These are phyloP conservation scores for Mycena pura DNA, from an alignment of 768 basidiomycete genomes.

Conservation along the genomic window DNA sequence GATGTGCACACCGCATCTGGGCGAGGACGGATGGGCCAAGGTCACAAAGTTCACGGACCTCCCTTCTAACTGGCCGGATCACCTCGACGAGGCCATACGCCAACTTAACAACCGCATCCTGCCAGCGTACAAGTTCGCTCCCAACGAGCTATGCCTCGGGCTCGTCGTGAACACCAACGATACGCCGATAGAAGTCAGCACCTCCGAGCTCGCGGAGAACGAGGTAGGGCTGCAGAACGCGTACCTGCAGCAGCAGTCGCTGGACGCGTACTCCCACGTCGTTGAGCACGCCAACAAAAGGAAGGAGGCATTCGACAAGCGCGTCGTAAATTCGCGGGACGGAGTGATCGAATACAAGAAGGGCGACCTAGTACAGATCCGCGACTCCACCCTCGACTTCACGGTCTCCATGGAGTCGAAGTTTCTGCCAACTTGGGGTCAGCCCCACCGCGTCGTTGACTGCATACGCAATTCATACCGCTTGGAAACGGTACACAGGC, in stretches of 20 bases:
- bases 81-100: slow-evolving; percentile 28
- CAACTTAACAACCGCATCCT: slow-evolving; percentile 6
- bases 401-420: no score
- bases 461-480: not conserved
- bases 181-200: not conserved
- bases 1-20: no score
- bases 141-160: no score
- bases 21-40: no score
- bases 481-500: not conserved
- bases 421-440: no score
- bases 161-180: not conserved
- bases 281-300: no score
- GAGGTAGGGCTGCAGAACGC: not conserved
- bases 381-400: no score
- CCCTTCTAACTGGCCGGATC: slow-evolving; percentile 30
- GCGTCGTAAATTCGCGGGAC: not conserved
- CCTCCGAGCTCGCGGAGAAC: not conserved
- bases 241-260: not conserved
- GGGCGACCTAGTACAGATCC: not conserved
- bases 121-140: no score
- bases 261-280: not conserved
- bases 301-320: not conserved
- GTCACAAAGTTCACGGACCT: slow-evolving; percentile 10
- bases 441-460: not conserved
- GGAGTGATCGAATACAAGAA: not conserved